phyloP scores from a whole-genome alignment of 2,329 filamentous ascomycete species.

The Verticillium albo-atrum region DNA sequence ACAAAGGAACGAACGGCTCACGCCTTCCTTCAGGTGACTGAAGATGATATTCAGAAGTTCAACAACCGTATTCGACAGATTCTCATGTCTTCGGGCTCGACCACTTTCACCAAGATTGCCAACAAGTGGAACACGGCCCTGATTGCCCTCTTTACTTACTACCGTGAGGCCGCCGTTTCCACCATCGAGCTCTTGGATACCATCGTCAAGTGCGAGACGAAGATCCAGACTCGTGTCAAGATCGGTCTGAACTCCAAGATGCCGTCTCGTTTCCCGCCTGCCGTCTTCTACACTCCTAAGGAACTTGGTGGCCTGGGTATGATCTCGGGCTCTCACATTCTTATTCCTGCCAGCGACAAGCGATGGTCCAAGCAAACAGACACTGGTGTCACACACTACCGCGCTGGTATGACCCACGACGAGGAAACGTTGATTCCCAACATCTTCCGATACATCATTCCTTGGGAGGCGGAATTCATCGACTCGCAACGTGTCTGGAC shows the following conservation, averaged over 20 bases:
- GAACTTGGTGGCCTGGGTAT: constrained; percentile 95
- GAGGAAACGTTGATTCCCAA: constrained; percentile 98
- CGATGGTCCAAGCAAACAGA: constrained; percentile 98
- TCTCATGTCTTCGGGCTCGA: constrained; percentile 98
- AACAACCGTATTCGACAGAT: constrained; percentile 99
- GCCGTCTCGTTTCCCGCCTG: constrained; percentile 96
- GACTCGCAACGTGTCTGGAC: constrained; percentile 99
- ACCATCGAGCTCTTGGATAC: constrained; percentile 92
- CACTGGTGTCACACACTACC: constrained; percentile 93
- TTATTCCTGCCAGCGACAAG: constrained; percentile 96
- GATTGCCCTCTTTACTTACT: constrained; percentile 97
- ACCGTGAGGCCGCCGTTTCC: constrained; percentile 93
- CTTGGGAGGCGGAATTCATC: constrained; percentile 98
- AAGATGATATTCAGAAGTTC: constrained; percentile 97
- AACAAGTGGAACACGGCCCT: constrained; percentile 99
- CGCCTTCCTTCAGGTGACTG: constrained; percentile 94
- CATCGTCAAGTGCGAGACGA: constrained; percentile 98
- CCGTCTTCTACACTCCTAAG: constrained; percentile 98
- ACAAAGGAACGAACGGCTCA: constrained; percentile 96
- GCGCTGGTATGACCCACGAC: constrained; percentile 96
- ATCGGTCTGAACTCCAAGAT: constrained; percentile 99
- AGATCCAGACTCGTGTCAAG: constrained; percentile 98
- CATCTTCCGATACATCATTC: constrained; percentile 98
- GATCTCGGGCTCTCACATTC: constrained; percentile 97
- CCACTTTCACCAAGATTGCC: constrained; percentile 98